Conservation (phyloP, 2,329 filamentous ascomycete genomes). For the Penicillium digitatum region DNA sequence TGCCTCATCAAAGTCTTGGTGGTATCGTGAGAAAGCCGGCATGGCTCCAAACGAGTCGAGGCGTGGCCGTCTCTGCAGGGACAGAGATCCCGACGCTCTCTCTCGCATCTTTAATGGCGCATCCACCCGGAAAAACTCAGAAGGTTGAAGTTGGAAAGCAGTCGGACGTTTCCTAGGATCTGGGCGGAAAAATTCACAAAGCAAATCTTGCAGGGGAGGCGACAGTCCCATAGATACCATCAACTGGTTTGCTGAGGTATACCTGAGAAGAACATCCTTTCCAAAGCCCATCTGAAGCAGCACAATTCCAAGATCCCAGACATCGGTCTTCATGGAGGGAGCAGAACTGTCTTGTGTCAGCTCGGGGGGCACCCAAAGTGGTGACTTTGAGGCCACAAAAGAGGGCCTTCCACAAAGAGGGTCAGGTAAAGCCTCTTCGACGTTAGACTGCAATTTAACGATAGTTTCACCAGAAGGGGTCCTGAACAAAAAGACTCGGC, state of each 20-base stretch:
- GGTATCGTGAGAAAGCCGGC: constrained; percentile 67
- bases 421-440: constrained; percentile 49
- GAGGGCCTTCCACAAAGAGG: constrained; percentile 43
- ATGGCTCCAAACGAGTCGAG: constrained; percentile 59
- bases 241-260: constrained; percentile 72
- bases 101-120: constrained; percentile 36
- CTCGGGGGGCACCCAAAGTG: constrained; percentile 81
- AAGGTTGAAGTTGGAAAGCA: constrained; percentile 67
- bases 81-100: constrained; percentile 44
- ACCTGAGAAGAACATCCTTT: constrained; percentile 67
- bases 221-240: constrained; percentile 70
- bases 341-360: constrained; percentile 56
- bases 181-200: constrained; percentile 77
- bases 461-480: constrained; percentile 63
- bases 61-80: constrained; percentile 51
- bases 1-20: constrained; percentile 85
- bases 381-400: constrained; percentile 62
- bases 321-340: constrained; percentile 71
- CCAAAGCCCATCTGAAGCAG: constrained; percentile 95
- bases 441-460: constrained; percentile 53
- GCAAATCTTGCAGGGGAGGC: constrained; percentile 70
- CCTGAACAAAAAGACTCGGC: constrained; percentile 74
- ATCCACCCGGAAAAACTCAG: constrained; percentile 44
- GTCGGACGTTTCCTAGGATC: constrained; percentile 81
- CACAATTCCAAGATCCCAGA: constrained; percentile 92